Evolutionary conservation across 73 alveolate genomes (phyloP).

Genomic region (Halteria grandinella): DNA sequence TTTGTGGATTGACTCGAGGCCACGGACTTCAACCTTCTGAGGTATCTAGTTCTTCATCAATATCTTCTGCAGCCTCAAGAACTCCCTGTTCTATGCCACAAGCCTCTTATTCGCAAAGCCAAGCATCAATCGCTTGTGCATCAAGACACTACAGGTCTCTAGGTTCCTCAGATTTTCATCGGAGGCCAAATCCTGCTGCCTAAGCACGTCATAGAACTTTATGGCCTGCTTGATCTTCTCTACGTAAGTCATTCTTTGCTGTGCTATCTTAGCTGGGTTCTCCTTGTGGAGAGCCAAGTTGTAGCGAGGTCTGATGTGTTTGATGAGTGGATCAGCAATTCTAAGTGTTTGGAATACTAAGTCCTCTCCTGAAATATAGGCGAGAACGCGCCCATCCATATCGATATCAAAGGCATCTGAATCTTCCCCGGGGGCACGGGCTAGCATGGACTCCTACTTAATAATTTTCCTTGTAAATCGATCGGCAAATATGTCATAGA

Average conservation of each 20-base stretch:
- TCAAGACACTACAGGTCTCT: neutral
- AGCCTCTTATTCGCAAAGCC: conserved; percentile 26
- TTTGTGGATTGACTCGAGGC: too few relatives aligned
- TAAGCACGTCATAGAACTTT: neutral
- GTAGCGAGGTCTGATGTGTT: conserved; percentile 52
- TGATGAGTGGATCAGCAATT: conserved; percentile 47
- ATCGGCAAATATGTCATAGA: conserved; percentile 63
- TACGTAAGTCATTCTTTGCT: conserved; percentile 18
- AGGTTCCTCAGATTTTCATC: too few relatives aligned
- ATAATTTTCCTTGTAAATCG: conserved; percentile 27
- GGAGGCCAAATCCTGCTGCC: too few relatives aligned
- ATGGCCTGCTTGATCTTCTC: conserved; percentile 20
- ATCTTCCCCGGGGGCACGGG: conserved; percentile 6
- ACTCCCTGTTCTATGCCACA: neutral
- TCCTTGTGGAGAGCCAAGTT: conserved; percentile 39
- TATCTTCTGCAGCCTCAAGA: conserved; percentile 15
- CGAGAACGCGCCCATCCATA: conserved; percentile 25
- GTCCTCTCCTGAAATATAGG: conserved; percentile 40
- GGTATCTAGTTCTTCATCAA: conserved; percentile 12
- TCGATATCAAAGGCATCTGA: conserved; percentile 63
- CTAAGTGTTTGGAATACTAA: conserved; percentile 30
- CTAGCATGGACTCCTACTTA: conserved; percentile 5
- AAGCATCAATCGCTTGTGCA: conserved; percentile 14
- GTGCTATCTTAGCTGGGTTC: conserved; percentile 63
- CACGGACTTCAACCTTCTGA: too few relatives aligned